Evolutionary conservation across 352 stramenopile species (phyloP), one percentile per base, ranked within the genome.

Genomic region (Phytophthora tubulina): DNA sequence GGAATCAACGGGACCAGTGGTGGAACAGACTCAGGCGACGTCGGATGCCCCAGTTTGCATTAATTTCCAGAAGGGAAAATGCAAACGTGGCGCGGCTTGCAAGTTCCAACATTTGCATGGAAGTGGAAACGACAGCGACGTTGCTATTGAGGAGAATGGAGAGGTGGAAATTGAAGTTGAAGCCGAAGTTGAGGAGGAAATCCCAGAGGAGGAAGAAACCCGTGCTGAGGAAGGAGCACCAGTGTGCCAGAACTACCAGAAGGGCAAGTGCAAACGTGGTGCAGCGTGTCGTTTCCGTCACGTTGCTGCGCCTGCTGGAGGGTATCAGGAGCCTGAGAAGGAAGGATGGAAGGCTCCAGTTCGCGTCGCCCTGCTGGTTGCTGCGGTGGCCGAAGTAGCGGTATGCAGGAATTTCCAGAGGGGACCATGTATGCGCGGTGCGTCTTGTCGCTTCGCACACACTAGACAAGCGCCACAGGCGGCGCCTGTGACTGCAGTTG

Each of bases 21-120:
- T 39, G 8, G 59, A 59, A 8, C 53, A 72, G 53, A 79, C 65
- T 5, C 72, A 84, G 14, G 75, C 74, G 0, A 70, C 62, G 17
- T 69, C 67, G n/a, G 82, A 92, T 59, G 82, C 84, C 7, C 81
- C 83, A 0, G 73, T 91, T 69, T 92, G 85, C 57, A 91, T 91
- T 52, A 90, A 87, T 65, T 92, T 89, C 63, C 83, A 88, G 55
- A 91, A 90, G 54, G 85, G 85, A 38, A 90, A 90, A 63, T 93
- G 83, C 67, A 91, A 91, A 75, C 85, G 85, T 45, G 85, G 85
- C 0, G 50, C 67, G 15, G 69, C 63, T 1, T 92, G 85, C 59
- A 85, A 85, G 46, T 92, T 90, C 54, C 81, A 82, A 41, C 85
- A 91, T 66, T 67, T 90, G 58, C 58, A 65, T 27, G 80, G 49